Evolutionary conservation across 73 alveolate genomes (phyloP).

Genomic region (Urostyla sp.): DNA sequence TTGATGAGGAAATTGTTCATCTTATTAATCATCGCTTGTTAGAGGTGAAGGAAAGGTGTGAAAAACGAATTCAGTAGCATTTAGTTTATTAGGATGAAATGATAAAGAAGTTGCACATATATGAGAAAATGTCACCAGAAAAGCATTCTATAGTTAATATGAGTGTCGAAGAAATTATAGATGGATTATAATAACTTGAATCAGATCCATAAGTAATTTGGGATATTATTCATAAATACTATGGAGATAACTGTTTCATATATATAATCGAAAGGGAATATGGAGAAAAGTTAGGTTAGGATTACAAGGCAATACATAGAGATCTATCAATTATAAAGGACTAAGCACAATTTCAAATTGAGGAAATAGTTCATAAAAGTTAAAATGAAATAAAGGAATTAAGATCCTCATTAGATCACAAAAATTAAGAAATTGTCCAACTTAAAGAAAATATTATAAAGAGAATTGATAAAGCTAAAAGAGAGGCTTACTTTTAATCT

Average conservation of each 20-base stretch:
- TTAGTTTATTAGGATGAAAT: not conserved
- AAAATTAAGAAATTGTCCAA: conserved; percentile 1
- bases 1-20: not conserved
- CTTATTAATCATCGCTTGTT: not conserved
- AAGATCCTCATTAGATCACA: not conserved
- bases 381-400: conserved; percentile 10
- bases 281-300: not conserved
- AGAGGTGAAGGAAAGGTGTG: not conserved
- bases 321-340: not conserved
- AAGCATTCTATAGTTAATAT: not conserved
- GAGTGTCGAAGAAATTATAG: conserved; percentile 9
- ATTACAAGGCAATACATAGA: not conserved
- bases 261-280: conserved; percentile 4
- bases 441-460: not conserved
- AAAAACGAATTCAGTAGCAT: not conserved
- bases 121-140: not conserved
- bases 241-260: not conserved
- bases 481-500: not conserved
- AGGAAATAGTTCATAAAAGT: not conserved
- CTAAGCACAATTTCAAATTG: conserved; percentile 22
- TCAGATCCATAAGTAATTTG: not conserved
- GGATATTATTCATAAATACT: not conserved
- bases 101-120: not conserved
- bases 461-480: not conserved
- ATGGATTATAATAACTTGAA: not conserved